These are phyloP conservation scores for Amylocystis lapponica DNA, from an alignment of 768 basidiomycete species.

Conservation along the genomic window DNA sequence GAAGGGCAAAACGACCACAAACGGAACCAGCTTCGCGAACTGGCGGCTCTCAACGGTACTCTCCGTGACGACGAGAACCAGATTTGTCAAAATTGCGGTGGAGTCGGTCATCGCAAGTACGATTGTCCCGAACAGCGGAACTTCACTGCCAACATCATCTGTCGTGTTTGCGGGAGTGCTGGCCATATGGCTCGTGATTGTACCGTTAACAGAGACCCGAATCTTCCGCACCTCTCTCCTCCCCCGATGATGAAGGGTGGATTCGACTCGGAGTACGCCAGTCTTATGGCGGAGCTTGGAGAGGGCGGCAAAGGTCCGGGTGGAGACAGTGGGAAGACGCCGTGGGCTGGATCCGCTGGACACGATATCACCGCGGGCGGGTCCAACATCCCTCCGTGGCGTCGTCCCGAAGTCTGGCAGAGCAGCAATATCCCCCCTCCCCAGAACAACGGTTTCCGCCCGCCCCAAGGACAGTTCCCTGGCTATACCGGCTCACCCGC, in stretches of 20 bases:
- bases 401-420: constrained; percentile 85
- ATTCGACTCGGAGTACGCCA: constrained; percentile 98
- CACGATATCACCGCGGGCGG: constrained; percentile 53
- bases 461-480: constrained; percentile 41
- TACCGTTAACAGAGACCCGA: constrained; percentile 87
- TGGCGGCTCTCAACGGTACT: constrained; percentile 96
- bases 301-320: constrained; percentile 61
- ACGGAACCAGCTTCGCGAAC: constrained; percentile 95
- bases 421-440: constrained; percentile 38
- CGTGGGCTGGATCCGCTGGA: constrained; percentile 64
- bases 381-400: constrained; percentile 85
- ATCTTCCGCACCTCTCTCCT: constrained; percentile 38
- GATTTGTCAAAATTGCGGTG: constrained; percentile 95
- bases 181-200: constrained; percentile 99
- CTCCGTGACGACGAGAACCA: constrained; percentile 99
- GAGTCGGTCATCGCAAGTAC: constrained; percentile 94
- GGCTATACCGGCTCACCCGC: constrained; percentile 12
- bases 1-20: constrained; percentile 99
- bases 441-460: constrained; percentile 57
- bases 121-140: constrained; percentile 98
- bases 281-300: constrained; percentile 95
- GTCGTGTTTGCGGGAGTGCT: constrained; percentile 95
- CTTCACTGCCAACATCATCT: constrained; percentile 99
- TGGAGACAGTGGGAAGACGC: constrained; percentile 48
- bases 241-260: constrained; percentile 58